Percentiles rank a stretch among this genome's conserved stretches.
Evolutionary conservation across 148 eudicot species (phyloP).

Genomic region (Suaeda aralocaspica): DNA sequence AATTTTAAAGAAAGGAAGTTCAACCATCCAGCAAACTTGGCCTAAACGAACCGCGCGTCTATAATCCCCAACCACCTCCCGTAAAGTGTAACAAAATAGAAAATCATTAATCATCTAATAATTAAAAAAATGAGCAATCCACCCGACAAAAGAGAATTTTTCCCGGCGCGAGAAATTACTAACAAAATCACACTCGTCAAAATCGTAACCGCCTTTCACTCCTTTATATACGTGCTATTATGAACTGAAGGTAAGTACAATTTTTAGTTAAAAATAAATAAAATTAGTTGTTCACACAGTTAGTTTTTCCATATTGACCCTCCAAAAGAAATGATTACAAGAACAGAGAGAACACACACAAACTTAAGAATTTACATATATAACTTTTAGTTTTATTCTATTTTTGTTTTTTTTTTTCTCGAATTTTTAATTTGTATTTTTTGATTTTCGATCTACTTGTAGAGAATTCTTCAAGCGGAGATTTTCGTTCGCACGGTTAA

Average conservation of each 20-base stretch:
- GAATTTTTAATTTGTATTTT: neutral
- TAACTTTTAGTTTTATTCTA: neutral
- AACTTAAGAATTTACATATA: neutral
- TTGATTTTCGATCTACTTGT: constrained; percentile 12
- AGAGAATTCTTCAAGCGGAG: neutral
- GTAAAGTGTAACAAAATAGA: neutral
- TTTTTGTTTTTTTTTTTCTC: neutral
- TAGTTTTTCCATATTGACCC: neutral
- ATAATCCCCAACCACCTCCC: neutral
- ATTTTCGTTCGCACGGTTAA: constrained; percentile 11
- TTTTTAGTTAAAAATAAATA: neutral
- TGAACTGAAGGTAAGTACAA: neutral
- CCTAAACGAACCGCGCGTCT: neutral
- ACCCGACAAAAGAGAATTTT: neutral
- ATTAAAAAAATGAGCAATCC: neutral
- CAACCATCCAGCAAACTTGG: neutral
- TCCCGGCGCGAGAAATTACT: constrained; percentile 7
- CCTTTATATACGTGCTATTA: neutral
- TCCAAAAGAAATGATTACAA: neutral
- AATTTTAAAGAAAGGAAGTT: too few species aligned
- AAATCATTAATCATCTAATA: neutral
- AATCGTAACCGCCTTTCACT: neutral
- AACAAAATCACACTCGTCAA: constrained; percentile 10
- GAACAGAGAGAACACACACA: constrained; percentile 1
- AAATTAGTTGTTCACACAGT: neutral